phyloP scores from a whole-genome alignment of 2,329 filamentous ascomycete genomes.

The Neofusicoccum ribis region DNA sequence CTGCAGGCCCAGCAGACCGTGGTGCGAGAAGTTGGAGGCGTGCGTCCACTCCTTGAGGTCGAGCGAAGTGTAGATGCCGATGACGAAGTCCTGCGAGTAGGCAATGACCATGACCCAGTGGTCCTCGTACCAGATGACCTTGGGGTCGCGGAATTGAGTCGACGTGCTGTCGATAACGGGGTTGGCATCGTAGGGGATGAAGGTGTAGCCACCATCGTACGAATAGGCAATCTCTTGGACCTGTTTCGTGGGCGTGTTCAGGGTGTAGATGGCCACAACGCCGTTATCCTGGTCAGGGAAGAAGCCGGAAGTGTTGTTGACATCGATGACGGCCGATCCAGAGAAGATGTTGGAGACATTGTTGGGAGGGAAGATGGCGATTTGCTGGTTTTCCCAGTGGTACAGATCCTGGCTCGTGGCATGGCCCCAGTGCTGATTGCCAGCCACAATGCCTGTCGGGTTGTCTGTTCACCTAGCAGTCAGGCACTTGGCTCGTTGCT shows the following conservation, averaged over 20 bases:
- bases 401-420: slow-evolving; percentile 63
- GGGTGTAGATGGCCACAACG: slow-evolving; percentile 62
- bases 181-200: slow-evolving; percentile 60
- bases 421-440: slow-evolving; percentile 68
- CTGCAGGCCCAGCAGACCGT: slow-evolving; percentile 55
- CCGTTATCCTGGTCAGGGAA: slow-evolving; percentile 62
- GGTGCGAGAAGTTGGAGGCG: slow-evolving; percentile 58
- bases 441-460: slow-evolving; percentile 50
- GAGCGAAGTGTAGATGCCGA: slow-evolving; percentile 63
- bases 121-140: slow-evolving; percentile 59
- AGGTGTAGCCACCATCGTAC: slow-evolving; percentile 61
- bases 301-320: slow-evolving; percentile 66
- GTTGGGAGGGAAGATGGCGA: slow-evolving; percentile 60
- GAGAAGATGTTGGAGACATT: slow-evolving; percentile 56
- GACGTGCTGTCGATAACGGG: slow-evolving; percentile 60
- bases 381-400: slow-evolving; percentile 64
- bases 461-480: slow-evolving; percentile 43
- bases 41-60: slow-evolving; percentile 61
- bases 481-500: slow-evolving; percentile 19
- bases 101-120: slow-evolving; percentile 61
- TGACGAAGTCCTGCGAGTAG: slow-evolving; percentile 55
- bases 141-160: slow-evolving; percentile 64
- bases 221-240: slow-evolving; percentile 65
- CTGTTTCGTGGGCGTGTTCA: slow-evolving; percentile 46
- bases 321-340: slow-evolving; percentile 60